These are phyloP conservation scores for Tetrahymena malaccensis DNA, from an alignment of 73 alveolate genomes.

Conservation along the genomic window DNA sequence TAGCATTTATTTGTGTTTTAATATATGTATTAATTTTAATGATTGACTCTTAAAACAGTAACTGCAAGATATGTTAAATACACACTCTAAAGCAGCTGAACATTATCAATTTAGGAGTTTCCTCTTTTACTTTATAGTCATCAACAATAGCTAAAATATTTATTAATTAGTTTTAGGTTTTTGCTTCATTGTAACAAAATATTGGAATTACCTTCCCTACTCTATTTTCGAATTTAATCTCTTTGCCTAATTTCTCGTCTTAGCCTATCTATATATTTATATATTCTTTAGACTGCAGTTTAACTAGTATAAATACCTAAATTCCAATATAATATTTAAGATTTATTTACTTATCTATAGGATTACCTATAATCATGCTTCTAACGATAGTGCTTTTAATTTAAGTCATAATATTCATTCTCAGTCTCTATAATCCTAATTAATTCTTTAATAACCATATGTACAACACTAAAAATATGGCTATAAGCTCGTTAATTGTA, in stretches of 20 bases:
- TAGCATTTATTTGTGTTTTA: neutral
- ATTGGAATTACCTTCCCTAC: neutral
- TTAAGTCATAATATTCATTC: neutral
- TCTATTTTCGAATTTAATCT: neutral
- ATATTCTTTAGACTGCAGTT: neutral
- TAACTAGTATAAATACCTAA: neutral
- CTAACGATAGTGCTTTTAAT: neutral
- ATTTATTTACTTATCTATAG: neutral
- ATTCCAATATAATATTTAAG: neutral
- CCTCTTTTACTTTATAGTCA: neutral
- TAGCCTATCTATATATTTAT: neutral
- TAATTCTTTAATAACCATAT: neutral
- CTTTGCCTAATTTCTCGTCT: neutral
- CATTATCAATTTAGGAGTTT: neutral
- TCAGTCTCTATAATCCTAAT: neutral
- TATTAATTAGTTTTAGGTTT: neutral
- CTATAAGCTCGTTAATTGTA: neutral
- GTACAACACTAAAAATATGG: neutral
- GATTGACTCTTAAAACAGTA: neutral
- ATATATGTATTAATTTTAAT: neutral
- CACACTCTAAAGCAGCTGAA: neutral
- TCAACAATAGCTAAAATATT: neutral
- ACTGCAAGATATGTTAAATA: neutral
- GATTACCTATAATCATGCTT: neutral
- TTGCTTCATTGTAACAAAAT: neutral